Percentiles rank a stretch among this genome's conserved stretches.
phyloP scores from a whole-genome alignment of 1,139 yeast species.

The Taphrina pruni region DNA sequence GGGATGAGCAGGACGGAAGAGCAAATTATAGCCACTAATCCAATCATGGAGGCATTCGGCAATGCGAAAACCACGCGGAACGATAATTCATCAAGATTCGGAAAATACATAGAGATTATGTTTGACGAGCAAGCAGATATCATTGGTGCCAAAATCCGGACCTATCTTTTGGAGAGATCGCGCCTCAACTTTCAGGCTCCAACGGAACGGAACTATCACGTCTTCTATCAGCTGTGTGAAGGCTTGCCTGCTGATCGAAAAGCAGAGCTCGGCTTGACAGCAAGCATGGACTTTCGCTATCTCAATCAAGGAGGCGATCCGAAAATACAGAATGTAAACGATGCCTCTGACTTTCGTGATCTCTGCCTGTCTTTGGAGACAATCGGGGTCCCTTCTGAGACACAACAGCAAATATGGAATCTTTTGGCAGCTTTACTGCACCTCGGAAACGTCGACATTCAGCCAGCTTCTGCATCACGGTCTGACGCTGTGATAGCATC shows the following conservation, averaged over 20 bases:
- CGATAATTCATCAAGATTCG: constrained; percentile 96
- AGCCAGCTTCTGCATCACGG: constrained; percentile 66
- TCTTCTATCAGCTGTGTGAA: constrained; percentile 85
- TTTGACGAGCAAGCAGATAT: constrained; percentile 76
- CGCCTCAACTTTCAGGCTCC: constrained; percentile 91
- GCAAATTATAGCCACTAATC: constrained; percentile 94
- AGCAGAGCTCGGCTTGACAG: constrained; percentile 61
- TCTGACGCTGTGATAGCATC: constrained; percentile 80
- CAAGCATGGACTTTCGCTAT: constrained; percentile 74
- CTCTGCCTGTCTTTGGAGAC: constrained; percentile 77
- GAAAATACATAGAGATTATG: constrained; percentile 90
- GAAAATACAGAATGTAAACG: constrained; percentile 78
- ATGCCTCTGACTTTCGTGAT: constrained; percentile 71
- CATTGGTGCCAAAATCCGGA: constrained; percentile 92
- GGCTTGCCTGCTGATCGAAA: constrained; percentile 73
- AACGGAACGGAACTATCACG: constrained; percentile 90
- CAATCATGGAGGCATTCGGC: constrained; percentile 98
- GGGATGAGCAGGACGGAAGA: constrained; percentile 83
- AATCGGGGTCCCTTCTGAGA: constrained; percentile 70
- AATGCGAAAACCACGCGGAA: constrained; percentile 97
- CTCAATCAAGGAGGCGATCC: constrained; percentile 90
- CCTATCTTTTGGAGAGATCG: constrained; percentile 89
- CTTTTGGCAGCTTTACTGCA: constrained; percentile 88
- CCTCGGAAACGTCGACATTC: constrained; percentile 86
- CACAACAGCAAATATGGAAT: constrained; percentile 73